A percentile compares a stretch with the other conserved stretches of the same genome.
These are phyloP conservation scores for Rhizopogon sp. DNA, from an alignment of 768 basidiomycete genomes.

Conservation along the genomic window DNA sequence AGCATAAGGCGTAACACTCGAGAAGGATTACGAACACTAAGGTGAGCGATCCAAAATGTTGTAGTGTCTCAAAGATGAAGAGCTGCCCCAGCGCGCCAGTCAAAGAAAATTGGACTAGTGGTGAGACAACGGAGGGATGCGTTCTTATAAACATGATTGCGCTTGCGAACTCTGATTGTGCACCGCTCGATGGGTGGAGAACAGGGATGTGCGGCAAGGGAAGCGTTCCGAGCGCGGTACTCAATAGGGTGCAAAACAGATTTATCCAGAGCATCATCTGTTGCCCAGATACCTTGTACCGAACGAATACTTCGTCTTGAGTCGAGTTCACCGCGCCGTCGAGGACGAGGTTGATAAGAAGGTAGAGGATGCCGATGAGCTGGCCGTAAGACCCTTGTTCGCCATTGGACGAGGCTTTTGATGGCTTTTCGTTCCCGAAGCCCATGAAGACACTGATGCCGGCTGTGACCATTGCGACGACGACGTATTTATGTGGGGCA, in stretches of 20 bases:
- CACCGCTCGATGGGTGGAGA: conserved; percentile 60
- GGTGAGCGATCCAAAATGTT: conserved; percentile 87
- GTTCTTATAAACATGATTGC: conserved; percentile 69
- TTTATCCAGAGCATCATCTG: conserved; percentile 99
- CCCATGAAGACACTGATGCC: conserved; percentile 96
- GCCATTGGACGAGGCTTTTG: conserved; percentile 31
- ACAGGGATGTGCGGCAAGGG: conserved; percentile 82
- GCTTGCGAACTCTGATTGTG: conserved; percentile 56
- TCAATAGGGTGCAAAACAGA: conserved; percentile 73
- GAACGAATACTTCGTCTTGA: conserved; percentile 92
- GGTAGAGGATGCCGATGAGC: conserved; percentile 68
- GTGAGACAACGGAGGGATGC: conserved; percentile 71
- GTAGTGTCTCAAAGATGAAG: conserved; percentile 95
- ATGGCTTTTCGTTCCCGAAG: conserved; percentile 56
- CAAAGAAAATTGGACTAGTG: conserved; percentile 79
- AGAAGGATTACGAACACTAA: conserved; percentile 58
- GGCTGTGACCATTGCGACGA: conserved; percentile 86
- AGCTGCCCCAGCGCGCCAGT: conserved; percentile 94
- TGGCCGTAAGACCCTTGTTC: conserved; percentile 46
- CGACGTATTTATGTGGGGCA: conserved; percentile 91
- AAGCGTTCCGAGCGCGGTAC: conserved; percentile 62
- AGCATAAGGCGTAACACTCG: conserved; percentile 1
- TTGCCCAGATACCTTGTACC: conserved; percentile 74
- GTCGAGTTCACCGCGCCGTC: conserved; percentile 95
- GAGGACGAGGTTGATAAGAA: conserved; percentile 81